A percentile compares a stretch with the other conserved stretches of the same genome.
These are phyloP conservation scores for Ceratocystis colombiana DNA, from an alignment of 2,329 filamentous ascomycete genomes.

Conservation along the genomic window DNA sequence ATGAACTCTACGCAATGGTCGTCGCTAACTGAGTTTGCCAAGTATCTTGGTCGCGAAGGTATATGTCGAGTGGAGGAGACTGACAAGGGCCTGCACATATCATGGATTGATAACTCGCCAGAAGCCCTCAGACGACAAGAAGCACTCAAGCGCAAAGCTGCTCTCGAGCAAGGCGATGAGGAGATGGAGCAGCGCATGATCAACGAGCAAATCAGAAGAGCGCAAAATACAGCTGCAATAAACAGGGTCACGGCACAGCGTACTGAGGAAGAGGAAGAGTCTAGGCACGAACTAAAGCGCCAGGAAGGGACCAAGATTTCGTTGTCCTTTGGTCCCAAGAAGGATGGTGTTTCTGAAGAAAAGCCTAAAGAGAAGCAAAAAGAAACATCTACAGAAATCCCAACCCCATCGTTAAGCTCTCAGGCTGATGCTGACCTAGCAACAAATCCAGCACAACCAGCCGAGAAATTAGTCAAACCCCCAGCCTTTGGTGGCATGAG, in stretches of 20 bases:
- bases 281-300: conserved; percentile 44
- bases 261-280: conserved; percentile 35
- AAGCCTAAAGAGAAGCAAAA: conserved; percentile 24
- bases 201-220: conserved; percentile 70
- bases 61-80: conserved; percentile 85
- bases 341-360: conserved; percentile 25
- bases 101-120: conserved; percentile 85
- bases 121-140: conserved; percentile 74
- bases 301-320: conserved; percentile 68
- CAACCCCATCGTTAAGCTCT: neutral
- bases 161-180: conserved; percentile 82
- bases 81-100: conserved; percentile 71
- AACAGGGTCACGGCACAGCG: conserved; percentile 37
- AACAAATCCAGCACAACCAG: neutral
- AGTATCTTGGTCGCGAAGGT: conserved; percentile 73
- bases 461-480: conserved; percentile 31
- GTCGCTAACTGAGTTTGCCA: conserved; percentile 80
- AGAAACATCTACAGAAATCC: conserved; percentile 24
- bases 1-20: conserved; percentile 92
- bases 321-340: conserved; percentile 51
- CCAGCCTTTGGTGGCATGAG: conserved; percentile 40
- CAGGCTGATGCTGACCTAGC: neutral
- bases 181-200: conserved; percentile 77
- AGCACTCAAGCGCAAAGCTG: conserved; percentile 70
- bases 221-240: conserved; percentile 49